Evolutionary conservation across 306 rosid species (phyloP), one percentile per base, ranked within the genome.

Genomic region (Cucurbita ficifolia): DNA sequence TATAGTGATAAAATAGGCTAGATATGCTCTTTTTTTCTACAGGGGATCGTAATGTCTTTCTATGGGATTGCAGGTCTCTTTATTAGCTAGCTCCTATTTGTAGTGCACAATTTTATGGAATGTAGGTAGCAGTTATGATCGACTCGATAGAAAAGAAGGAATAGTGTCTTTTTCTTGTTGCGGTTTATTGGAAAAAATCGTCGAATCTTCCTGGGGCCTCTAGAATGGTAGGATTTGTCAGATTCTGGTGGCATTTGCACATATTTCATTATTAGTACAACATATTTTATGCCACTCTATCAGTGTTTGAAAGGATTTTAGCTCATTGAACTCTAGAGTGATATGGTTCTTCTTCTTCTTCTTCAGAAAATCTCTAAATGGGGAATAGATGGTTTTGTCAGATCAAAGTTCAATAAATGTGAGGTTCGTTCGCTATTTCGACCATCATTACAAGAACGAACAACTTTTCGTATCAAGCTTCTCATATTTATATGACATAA

Each of bases 401-500:
- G 74, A 67, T 36, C 74, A 38, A 73, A 64, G 35, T 2, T 19
- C 71, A 84, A 75, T 75, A 79, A 78, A 58, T 92, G 98, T 88
- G 79, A 80, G 98, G 98, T 92, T 82, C 45, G 78, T 82, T 77
- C 58, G 72, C 51, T 74, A 64, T 46, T 68, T 58, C 39, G 36
- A 13, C 51, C 64, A 14, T 22, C 5, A 10, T 16, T 58, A 56
- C 63, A 19, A 36, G 6, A 16, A 7, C 12, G 24, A 8, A 0
- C 16, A 19, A 3, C 2, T 24, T 64, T 65, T 65, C 18, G 38
- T 10, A 19, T 65, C 50, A 19, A 65, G 11, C 38, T 42, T 49
- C 36, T 67, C 50, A 21, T 60, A 35, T 65, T 10, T 43, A 65
- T 22, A 10, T 65, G 10, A 21, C 52, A 19, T 11, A 3, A 65